Percentiles rank a stretch among this genome's conserved stretches.
phyloP scores from a whole-genome alignment of 331 rosid species.

The Prunus yedoensis region DNA sequence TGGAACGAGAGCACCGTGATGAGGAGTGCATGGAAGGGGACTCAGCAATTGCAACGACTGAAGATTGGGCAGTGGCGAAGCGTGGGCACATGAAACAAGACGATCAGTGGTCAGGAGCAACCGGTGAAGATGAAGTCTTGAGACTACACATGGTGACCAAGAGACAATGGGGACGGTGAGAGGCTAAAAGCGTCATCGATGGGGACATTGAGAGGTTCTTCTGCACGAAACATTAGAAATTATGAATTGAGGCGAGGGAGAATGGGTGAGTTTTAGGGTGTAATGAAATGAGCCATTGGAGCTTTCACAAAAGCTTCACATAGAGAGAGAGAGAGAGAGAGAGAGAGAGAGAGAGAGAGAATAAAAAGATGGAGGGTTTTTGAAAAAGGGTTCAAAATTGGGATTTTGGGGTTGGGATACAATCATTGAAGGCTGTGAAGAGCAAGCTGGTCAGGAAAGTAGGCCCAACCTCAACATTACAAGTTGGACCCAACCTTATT shows the following conservation, averaged over 20 bases:
- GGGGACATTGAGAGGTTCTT: not conserved
- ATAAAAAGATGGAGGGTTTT: not conserved
- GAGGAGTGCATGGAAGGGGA: no score
- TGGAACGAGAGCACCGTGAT: no score
- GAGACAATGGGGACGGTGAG: no score
- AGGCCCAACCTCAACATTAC: not conserved
- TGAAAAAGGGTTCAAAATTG: not conserved
- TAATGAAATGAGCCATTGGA: conserved; percentile 30
- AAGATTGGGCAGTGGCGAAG: not conserved
- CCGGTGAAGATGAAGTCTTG: no score
- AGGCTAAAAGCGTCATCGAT: no score
- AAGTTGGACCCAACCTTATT: no score
- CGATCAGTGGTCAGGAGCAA: no score
- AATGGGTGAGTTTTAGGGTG: conserved; percentile 27
- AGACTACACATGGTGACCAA: no score
- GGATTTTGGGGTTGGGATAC: not conserved
- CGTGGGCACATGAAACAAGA: no score
- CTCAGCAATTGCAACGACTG: no score
- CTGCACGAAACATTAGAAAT: not conserved
- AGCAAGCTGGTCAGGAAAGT: not conserved
- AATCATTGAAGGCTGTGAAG: not conserved
- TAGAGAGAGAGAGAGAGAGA: not conserved
- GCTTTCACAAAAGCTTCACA: conserved; percentile 3
- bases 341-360: not conserved
- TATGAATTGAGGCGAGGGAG: conserved; percentile 13